Percentiles rank a stretch among this genome's conserved stretches.
phyloP scores from a whole-genome alignment of 2,329 filamentous ascomycete genomes.

The Cladosporium austrohemisphaericum region DNA sequence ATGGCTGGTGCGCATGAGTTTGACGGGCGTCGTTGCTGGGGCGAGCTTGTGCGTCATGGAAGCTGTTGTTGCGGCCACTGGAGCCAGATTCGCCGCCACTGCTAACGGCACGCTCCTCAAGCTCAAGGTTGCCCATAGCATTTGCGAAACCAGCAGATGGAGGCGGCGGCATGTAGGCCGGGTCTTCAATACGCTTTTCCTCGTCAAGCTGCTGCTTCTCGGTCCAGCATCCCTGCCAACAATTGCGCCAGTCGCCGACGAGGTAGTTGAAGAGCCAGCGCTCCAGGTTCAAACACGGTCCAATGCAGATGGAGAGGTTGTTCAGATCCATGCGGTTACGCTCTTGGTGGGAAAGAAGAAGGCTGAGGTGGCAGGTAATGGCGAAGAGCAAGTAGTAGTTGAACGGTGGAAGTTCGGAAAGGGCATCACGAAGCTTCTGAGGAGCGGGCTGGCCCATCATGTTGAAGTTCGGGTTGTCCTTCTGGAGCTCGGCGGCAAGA shows the following conservation, averaged over 20 bases:
- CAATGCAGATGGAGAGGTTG: constrained; percentile 94
- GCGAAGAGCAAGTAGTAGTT: constrained; percentile 98
- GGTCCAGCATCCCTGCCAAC: constrained; percentile 93
- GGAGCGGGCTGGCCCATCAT: constrained; percentile 58
- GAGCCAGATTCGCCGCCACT: constrained; percentile 19
- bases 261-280: constrained; percentile 93
- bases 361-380: constrained; percentile 91
- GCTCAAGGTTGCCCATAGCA: constrained; percentile 24
- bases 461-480: constrained; percentile 74
- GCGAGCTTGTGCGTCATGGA: neutral
- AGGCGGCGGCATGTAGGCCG: constrained; percentile 15
- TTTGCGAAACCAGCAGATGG: constrained; percentile 25
- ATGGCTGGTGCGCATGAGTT: neutral
- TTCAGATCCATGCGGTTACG: constrained; percentile 99
- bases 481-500: constrained; percentile 74
- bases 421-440: constrained; percentile 80
- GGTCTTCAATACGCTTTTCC: constrained; percentile 38
- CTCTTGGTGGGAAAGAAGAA: constrained; percentile 84
- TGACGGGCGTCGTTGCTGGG: neutral
- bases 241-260: constrained; percentile 91
- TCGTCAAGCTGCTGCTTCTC: constrained; percentile 75
- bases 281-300: constrained; percentile 95
- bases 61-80: constrained; percentile 1
- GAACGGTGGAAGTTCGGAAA: constrained; percentile 91
- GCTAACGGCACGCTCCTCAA: constrained; percentile 21